Evolutionary conservation across 768 basidiomycete species (phyloP), one percentile per base, ranked within the genome.

Genomic region (Trametes coccinea): DNA sequence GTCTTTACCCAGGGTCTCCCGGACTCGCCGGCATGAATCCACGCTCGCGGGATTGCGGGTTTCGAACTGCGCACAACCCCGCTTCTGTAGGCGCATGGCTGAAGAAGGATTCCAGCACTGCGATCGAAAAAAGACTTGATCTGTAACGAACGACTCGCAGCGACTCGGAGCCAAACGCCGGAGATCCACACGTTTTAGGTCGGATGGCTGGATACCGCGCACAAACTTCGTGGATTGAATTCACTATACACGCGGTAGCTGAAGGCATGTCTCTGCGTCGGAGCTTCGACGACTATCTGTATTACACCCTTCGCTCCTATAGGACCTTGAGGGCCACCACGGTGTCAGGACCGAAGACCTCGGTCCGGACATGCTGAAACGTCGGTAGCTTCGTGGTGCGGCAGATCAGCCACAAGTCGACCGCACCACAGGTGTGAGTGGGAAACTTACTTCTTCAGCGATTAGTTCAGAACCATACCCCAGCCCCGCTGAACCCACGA

Each of bases 401-500:
- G 7, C 9, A 56, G 46, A 49, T 70, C 74, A 40, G 77, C 48
- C 30, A 78, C 66, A 22, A 66, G 56, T 55, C 77, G 75, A 57
- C 63, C 70, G n/a, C 11, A 76, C 77, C 67, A 75, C 66, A 45
- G 73, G 39, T 34, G 43, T 63, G 72, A 73, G 33, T 59, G 64
- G 22, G 10, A 66, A 3, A 58, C 69, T 48, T 53, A 70, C 70
- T 49, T 59, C 55, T 37, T 67, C 56, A 41, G 63, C 56, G 54
- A 66, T 55, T n/a, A 72, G 61, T 59, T 69, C 69, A 13, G 68
- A 62, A 22, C 72, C 73, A 65, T 89, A 90, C 8, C 83, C 82
- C 0, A 92, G 73, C 5, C 90, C 93, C n/a, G 79, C 77, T 2
- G 74, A 73, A 0, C 95, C 95, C 4, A 98, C 87, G 14, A 95